Base-by-base conservation (phyloP, 2,329 filamentous ascomycete species). In the Alternaria angustiovoidea region DNA sequence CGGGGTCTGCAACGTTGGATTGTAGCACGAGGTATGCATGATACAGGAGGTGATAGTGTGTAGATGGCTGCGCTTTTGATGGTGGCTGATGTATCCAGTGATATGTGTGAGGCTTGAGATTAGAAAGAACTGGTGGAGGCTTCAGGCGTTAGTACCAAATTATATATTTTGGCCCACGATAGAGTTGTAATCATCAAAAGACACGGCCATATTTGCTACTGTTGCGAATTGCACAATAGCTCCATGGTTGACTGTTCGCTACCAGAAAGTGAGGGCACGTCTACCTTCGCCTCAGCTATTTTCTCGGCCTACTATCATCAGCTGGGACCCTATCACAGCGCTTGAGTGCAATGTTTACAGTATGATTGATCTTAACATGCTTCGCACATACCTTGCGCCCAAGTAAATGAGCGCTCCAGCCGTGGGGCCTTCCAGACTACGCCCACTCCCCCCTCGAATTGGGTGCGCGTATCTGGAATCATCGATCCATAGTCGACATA, bases 261-360 rank as follows among this genome's bases (percentile, higher is more conserved):
- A 57, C 47, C 47, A 41, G n/a, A 34, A 26, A 14, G 41, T 36
- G 42, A 20, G n/a, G 11, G 41, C 43, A 16, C 28, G 20, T 32
- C 34, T 41, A 43, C 41, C 36, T 39, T 42, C 20, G 48, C 41
- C 12, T 51, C 26, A 41, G 41, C 47, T 34, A 57, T 47, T 26
- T 41, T 44, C n/a, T 28, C 22, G 9, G 18, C 28, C 57, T 55
- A 42, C 18, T 39, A 46, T 39, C 26, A 9, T 49, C 36, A 51
- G 44, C 49, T n/a, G 7, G 7, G 36, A 7, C 49, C 36, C 36
- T 30, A 20, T 39, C 11, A 6, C n/a, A 16, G 36, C 49, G 16
- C 22, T 51, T 4, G 11, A 30, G 18, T 14, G 4, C 34, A 38
- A 41, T 51, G 20, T 20, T 28, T 1, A 51, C 49, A 28, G 26